Base-by-base conservation (phyloP, 352 stramenopile genomes). In the Pythium volutum region DNA sequence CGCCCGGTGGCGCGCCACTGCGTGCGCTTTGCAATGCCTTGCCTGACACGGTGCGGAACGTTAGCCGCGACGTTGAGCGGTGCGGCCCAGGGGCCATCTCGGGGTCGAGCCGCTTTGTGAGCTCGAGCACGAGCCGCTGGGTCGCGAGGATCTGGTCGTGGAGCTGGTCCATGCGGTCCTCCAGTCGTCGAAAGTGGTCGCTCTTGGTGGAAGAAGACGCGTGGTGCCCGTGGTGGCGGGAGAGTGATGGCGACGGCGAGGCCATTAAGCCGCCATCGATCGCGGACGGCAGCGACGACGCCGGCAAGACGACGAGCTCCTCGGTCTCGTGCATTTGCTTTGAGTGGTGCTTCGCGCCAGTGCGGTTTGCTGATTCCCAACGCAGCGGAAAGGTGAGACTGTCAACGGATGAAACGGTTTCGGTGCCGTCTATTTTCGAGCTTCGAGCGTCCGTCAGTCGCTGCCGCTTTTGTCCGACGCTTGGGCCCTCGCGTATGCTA, bases 81-180 rank as follows among this genome's bases (percentile, higher is more conserved):
- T 57, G n/a, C 50, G 22, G 7, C 38, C 16, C 31, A 46, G 2
- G 20, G 18, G 27, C 2, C 18, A 14, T 26, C 12, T 57, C 50
- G 5, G n/a, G 41, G 4, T 82, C 56, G n/a, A 88, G 53, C 4
- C 80, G 43, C 7, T 62, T 33, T n/a, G 38, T 81, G 27, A 90
- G 60, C 7, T 86, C 69, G 0, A 67, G 70, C 18, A 91, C 70
- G 75, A 84, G 81, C 29, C 59, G 50, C 55, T 88, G 76, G 36
- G 79, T 84, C 0, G 54, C 58, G 9, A 66, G 22, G 22, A 82
- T 66, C 20, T 87, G 70, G 14, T 60, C 48, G 45, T 88, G 73
- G 45, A 91, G 57, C 45, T 71, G 58, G 15, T 75, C 66, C n/a
- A 91, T 71, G 5, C 74, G 70, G 23, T 77, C 61, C 53, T 91